These are phyloP conservation scores for Posidonia oceanica DNA, from an alignment of 116 monocot species.

Conservation along the genomic window DNA sequence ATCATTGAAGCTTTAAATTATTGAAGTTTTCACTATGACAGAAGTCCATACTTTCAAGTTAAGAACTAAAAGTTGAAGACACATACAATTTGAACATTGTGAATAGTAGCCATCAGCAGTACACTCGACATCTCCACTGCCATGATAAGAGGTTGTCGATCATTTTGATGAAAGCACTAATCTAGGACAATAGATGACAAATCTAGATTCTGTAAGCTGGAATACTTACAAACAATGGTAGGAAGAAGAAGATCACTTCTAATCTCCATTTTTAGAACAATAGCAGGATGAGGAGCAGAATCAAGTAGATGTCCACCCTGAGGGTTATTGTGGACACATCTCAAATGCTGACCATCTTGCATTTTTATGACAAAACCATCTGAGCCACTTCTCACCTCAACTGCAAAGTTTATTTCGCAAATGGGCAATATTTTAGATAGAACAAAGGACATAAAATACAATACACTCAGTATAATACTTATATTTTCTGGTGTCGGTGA, in stretches of 20 bases:
- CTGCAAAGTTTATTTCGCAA: slow-evolving; percentile 20
- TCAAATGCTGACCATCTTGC: slow-evolving; percentile 65
- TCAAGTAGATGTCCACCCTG: slow-evolving; percentile 53
- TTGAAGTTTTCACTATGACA: too few species aligned
- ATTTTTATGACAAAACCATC: slow-evolving; percentile 89
- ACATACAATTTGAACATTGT: too few species aligned
- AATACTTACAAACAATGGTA: slow-evolving; percentile 80
- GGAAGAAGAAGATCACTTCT: slow-evolving; percentile 85
- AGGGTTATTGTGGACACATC: slow-evolving; percentile 77
- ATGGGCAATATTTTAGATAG: background rate
- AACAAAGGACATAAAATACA: background rate
- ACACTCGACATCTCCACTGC: too few species aligned
- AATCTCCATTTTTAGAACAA: slow-evolving; percentile 94
- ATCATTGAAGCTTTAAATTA: too few species aligned
- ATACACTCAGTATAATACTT: too few species aligned
- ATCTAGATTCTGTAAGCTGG: background rate
- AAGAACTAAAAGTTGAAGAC: too few species aligned
- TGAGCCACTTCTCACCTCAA: slow-evolving; percentile 77
- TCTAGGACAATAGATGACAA: too few species aligned
- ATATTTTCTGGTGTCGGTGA: too few species aligned
- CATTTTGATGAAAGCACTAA: too few species aligned
- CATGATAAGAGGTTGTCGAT: too few species aligned
- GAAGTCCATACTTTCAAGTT: too few species aligned
- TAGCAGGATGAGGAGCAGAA: slow-evolving; percentile 85
- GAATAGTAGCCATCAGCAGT: too few species aligned